Percentiles rank a stretch among this genome's conserved stretches.
phyloP scores from a whole-genome alignment of 106 monocot species.

The Amphibolis antarctica region DNA sequence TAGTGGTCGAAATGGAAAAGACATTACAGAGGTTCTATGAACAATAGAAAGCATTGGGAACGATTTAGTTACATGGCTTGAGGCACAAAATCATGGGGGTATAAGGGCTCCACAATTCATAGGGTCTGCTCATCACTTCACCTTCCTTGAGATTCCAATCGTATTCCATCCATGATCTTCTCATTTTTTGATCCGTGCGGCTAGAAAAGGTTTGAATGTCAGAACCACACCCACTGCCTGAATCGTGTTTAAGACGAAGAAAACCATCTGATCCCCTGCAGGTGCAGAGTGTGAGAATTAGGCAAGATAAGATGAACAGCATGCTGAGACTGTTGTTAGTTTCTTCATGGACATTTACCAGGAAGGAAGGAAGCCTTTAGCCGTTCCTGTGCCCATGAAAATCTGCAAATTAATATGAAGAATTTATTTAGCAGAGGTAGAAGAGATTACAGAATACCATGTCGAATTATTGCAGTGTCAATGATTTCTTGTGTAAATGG shows the following conservation, averaged over 20 bases:
- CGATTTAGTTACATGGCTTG: too few relatives aligned
- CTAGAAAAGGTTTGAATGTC: constrained; percentile 15
- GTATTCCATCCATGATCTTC: too few relatives aligned
- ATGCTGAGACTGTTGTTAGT: too few relatives aligned
- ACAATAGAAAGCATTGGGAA: too few relatives aligned
- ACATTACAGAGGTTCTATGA: too few relatives aligned
- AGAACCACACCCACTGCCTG: constrained; percentile 7
- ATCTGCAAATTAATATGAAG: background rate
- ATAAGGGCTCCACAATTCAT: background rate
- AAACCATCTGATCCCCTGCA: constrained; percentile 23
- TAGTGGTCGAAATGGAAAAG: too few relatives aligned
- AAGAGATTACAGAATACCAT: too few relatives aligned
- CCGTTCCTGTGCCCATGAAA: constrained; percentile 1
- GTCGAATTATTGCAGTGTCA: too few relatives aligned
- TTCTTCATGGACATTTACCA: background rate
- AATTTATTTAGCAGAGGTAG: too few relatives aligned
- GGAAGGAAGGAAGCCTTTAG: background rate
- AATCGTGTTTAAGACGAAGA: constrained; percentile 8
- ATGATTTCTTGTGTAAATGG: too few relatives aligned
- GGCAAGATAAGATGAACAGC: too few relatives aligned
- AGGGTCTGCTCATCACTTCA: background rate
- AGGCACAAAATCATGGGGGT: background rate
- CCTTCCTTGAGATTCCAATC: too few relatives aligned
- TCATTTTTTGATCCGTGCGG: background rate
- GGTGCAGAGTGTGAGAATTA: background rate